A percentile compares a stretch with the other conserved stretches of the same genome.
Conservation (phyloP, 345 rosid genomes). For the Durio zibethinus region DNA sequence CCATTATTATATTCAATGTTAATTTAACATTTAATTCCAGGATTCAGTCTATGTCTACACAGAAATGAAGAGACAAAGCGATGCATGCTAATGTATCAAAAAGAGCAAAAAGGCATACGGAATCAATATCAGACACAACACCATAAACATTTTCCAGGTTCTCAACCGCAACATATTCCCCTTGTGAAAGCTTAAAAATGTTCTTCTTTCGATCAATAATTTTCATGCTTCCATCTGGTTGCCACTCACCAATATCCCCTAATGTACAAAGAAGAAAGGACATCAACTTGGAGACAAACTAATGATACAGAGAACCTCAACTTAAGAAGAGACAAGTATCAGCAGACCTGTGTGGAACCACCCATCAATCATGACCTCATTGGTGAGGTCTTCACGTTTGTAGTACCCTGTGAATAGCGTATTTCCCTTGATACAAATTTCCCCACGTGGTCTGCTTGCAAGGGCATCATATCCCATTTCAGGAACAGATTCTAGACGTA, state of each 20-base stretch:
- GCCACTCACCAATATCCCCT: constrained; percentile 99
- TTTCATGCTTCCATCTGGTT: constrained; percentile 91
- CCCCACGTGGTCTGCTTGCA: constrained; percentile 77
- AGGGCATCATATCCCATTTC: constrained; percentile 96
- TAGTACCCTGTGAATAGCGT: constrained; percentile 83
- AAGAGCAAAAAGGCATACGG: constrained; percentile 37
- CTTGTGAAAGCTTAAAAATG: constrained; percentile 95
- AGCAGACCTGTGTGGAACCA: constrained; percentile 91
- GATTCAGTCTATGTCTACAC: background rate
- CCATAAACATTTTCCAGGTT: constrained; percentile 86
- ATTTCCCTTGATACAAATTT: constrained; percentile 74
- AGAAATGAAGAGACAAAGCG: background rate
- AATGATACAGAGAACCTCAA: background rate
- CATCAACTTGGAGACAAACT: background rate
- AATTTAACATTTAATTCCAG: background rate
- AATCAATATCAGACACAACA: constrained; percentile 58
- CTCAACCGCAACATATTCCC: constrained; percentile 97
- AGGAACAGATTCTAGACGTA: constrained; percentile 86
- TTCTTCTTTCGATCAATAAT: constrained; percentile 91
- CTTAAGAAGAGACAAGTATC: background rate
- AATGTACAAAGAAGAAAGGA: constrained; percentile 19
- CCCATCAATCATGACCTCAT: constrained; percentile 81
- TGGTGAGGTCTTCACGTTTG: constrained; percentile 85
- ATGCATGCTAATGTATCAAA: background rate
- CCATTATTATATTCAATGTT: background rate